These are phyloP conservation scores for Apophysomyces variabilis DNA, from an alignment of 371 early-diverging fungal genomes.

Conservation along the genomic window DNA sequence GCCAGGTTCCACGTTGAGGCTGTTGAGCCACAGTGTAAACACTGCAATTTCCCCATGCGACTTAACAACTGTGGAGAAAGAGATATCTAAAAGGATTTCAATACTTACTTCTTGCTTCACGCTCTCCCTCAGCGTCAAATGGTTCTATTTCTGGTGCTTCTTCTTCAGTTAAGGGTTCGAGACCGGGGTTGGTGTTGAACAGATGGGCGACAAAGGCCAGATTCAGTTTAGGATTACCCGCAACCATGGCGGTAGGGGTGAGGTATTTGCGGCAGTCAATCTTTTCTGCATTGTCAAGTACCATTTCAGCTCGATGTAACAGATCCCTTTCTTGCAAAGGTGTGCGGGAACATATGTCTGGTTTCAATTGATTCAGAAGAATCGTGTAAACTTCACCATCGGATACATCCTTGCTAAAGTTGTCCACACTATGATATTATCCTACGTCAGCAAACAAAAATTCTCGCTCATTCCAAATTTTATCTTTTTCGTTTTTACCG, in stretches of 20 bases:
- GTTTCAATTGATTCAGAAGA: conserved; percentile 86
- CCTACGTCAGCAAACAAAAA: background rate
- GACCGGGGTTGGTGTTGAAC: conserved; percentile 91
- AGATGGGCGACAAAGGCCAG: conserved; percentile 91
- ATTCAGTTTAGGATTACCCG: conserved; percentile 91
- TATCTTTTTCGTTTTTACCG: conserved; percentile 31
- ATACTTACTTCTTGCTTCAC: conserved; percentile 77
- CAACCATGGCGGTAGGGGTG: conserved; percentile 85
- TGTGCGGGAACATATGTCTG: conserved; percentile 72
- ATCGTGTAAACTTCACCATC: conserved; percentile 92
- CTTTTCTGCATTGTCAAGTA: conserved; percentile 84
- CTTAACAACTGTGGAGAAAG: too few relatives aligned
- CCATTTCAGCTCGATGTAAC: conserved; percentile 77
- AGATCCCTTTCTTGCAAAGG: conserved; percentile 79
- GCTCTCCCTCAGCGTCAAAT: conserved; percentile 83
- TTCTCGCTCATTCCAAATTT: background rate
- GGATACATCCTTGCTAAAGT: conserved; percentile 87
- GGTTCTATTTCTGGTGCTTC: conserved; percentile 84
- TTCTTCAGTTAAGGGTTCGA: conserved; percentile 82
- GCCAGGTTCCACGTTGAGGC: conserved; percentile 90
- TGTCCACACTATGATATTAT: conserved; percentile 59
- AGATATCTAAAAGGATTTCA: background rate
- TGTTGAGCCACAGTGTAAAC: conserved; percentile 92
- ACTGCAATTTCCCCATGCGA: conserved; percentile 39
- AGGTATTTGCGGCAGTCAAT: conserved; percentile 90